phyloP scores from a whole-genome alignment of 345 rosid species.

The Carallia pectinifolia region DNA sequence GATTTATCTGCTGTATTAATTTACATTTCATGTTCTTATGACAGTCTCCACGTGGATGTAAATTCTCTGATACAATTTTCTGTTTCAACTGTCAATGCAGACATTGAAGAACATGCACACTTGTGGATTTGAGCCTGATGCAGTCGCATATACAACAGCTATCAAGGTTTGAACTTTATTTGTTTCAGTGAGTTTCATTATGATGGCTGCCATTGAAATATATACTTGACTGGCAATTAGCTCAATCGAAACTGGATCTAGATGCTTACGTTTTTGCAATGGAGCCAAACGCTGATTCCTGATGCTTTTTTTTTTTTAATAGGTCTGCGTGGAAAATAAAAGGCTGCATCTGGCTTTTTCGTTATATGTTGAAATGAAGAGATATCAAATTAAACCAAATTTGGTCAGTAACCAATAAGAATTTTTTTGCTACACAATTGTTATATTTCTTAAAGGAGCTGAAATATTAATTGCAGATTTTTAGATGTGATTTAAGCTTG shows the following conservation, averaged over 20 bases:
- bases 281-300: constrained; percentile 17
- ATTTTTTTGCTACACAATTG: too few species aligned
- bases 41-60: background rate
- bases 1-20: too few species aligned
- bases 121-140: constrained; percentile 78
- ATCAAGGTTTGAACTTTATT: constrained; percentile 58
- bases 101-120: constrained; percentile 70
- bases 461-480: background rate
- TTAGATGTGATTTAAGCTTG: background rate
- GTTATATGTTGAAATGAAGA: constrained; percentile 81
- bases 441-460: background rate
- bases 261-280: constrained; percentile 5
- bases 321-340: constrained; percentile 73
- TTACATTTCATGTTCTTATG: background rate
- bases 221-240: constrained; percentile 5
- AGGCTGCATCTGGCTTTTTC: constrained; percentile 68
- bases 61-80: constrained; percentile 30
- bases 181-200: constrained; percentile 18
- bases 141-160: constrained; percentile 83
- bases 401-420: constrained; percentile 42
- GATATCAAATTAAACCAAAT: constrained; percentile 67
- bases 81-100: constrained; percentile 45
- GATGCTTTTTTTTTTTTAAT: constrained; percentile 17
- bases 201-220: background rate
- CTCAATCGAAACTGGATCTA: too few species aligned